Base-by-base conservation (phyloP, 2,329 filamentous ascomycete species). In the Apiospora marii region DNA sequence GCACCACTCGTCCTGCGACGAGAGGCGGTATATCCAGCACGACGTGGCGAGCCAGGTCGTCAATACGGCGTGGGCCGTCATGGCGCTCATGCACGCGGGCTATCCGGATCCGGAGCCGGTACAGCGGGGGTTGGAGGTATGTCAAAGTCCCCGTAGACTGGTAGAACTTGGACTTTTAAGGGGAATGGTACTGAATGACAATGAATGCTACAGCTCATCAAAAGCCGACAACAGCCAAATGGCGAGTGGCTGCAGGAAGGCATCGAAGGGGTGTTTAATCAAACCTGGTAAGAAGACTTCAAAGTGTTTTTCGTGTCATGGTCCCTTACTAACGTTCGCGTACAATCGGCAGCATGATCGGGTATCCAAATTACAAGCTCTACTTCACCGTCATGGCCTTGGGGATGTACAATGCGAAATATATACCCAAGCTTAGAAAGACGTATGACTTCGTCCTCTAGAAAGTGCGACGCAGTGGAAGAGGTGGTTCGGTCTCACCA, bases 41-140 rank as follows among this genome's bases (percentile, higher is more conserved):
- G 30, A 67, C 3, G 49, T 14, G 19, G 19, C 53, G 14, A n/a
- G 19, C 61, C 61, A 67, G 61, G 61, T 67, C 19, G 61, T 67
- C 7, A 22, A 67, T 10, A 67, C 61, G 16, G 61, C 61, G 0
- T 41, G 61, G 61, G 61, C 24, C 16, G 19, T 22, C 61, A 67
- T 67, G 61, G 61, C 61, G 7, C 61, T 67, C 4, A 67, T 67
- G 61, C 61, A 67, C n/a, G 61, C 61, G 22, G 61, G 61, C 13
- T 67, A 67, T 61, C 53, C 53, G 1, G 27, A 37, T 30, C 24
- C 14, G 1, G 12, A 3, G 10, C 24, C 53, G 13, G 10, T 61
- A 16, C 24, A 61, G 12, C 12, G 24, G 24, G 53, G 53, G 8
- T 37, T 61, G n/a, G 34, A 37, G 53, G 24, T 61, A 34, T 7